Conservation (phyloP, 306 rosid genomes). For the Dalbergia cultrata region DNA sequence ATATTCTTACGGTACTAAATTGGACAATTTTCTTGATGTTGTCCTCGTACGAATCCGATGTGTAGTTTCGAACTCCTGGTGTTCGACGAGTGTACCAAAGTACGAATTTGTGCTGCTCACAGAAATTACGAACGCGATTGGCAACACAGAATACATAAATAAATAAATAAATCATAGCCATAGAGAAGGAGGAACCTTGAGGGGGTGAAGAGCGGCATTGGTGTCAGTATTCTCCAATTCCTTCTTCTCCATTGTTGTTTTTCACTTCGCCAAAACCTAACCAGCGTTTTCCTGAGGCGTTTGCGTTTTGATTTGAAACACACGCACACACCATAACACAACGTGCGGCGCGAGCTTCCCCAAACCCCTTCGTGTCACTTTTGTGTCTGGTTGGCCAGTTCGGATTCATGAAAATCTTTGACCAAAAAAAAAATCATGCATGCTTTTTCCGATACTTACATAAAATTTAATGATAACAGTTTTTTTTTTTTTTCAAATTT, state of each 20-base stretch:
- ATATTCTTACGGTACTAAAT: conserved; percentile 75
- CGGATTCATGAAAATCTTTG: no score
- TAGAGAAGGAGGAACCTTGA: conserved; percentile 44
- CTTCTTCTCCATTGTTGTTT: neutral
- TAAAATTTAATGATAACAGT: no score
- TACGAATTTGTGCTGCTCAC: conserved; percentile 73
- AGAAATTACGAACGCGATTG: conserved; percentile 18
- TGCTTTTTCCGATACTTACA: no score
- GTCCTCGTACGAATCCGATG: conserved; percentile 77
- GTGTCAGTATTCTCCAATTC: neutral
- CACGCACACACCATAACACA: no score
- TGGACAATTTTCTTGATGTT: conserved; percentile 90
- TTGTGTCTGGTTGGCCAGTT: no score
- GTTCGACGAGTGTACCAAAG: conserved; percentile 97
- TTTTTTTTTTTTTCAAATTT: no score
- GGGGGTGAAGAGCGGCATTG: conserved; percentile 61
- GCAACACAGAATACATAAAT: conserved; percentile 17
- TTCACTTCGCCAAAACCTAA: neutral
- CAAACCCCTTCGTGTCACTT: no score
- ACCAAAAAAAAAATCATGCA: no score
- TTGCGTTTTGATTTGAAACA: neutral
- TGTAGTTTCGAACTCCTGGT: conserved; percentile 81
- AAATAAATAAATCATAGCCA: neutral
- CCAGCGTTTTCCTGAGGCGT: neutral
- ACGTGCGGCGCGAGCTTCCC: no score